Evolutionary conservation across 345 rosid species (phyloP), one percentile per base, ranked within the genome.

Genomic region (Citrus medica): DNA sequence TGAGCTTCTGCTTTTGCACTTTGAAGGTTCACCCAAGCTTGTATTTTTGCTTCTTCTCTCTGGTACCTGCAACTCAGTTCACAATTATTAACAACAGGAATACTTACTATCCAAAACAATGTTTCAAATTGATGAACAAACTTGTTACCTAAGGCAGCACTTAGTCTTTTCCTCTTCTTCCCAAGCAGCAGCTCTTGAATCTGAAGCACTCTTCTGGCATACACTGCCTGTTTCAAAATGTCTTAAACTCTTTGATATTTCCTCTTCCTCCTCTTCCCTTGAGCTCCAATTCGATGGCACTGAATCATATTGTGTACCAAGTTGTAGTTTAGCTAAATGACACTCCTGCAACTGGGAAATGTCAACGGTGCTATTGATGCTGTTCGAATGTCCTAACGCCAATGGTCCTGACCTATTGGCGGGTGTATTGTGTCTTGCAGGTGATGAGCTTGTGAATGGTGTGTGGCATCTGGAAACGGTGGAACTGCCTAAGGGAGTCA

Each of bases 1-100:
- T 92, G 92, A 79, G 99, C 98, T 86, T 95, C 98, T n/a, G 98
- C 96, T 86, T 95, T 92, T 48, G 99, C 99, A 55, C 76, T 91
- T 89, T 95, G 92, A 35, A 93, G 98, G 78, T 91, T 92, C 80
- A 93, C 81, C 98, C 99, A 95, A 75, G 99, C 99, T 78, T 91
- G 94, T 74, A 93, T 95, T 83, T 88, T 91, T 46, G 97, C 97
- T 84, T 95, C 98, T 82, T 93, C 99, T 84, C 98, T 91, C 79
- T 92, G 96, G 78, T 93, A 93, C 84, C 98, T 94, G 81, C 59
- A 77, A 66, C 25, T 14, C 74, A 35, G 59, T 76, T 64, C 27
- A 71, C 9, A 83, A 48, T 48, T 51, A 17, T 58, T 72, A 65
- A 75, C 32, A 17, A 58, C 72, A 7, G 42, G 67, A 10, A 33